Conservation (phyloP, 768 basidiomycete genomes). For the Panaeolus papilionaceus region DNA sequence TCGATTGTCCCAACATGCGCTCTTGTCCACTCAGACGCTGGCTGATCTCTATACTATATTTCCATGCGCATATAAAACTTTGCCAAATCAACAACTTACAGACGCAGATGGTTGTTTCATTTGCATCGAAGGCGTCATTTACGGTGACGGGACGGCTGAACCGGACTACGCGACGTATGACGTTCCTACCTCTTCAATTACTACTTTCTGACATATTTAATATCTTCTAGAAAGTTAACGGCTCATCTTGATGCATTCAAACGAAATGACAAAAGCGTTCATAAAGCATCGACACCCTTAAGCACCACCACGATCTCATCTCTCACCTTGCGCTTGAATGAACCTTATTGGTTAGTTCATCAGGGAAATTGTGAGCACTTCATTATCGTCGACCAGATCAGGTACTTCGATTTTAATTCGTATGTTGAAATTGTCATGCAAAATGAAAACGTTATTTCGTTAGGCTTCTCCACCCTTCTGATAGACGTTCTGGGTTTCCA, state of each 20-base stretch:
- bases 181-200: slow-evolving; percentile 5
- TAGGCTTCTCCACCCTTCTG: slow-evolving; percentile 66
- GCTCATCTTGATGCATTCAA: slow-evolving; percentile 43
- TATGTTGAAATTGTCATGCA: slow-evolving; percentile 17
- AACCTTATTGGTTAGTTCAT: slow-evolving; percentile 86
- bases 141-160: slow-evolving; percentile 56
- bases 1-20: slow-evolving; percentile 71
- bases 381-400: slow-evolving; percentile 73
- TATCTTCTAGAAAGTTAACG: slow-evolving; percentile 50
- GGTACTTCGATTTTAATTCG: slow-evolving; percentile 45
- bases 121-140: slow-evolving; percentile 65
- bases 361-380: slow-evolving; percentile 86
- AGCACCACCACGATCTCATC: slow-evolving; percentile 56
- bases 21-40: slow-evolving; percentile 77
- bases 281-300: slow-evolving; percentile 49
- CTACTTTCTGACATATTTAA: neutral
- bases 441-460: slow-evolving; percentile 6
- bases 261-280: slow-evolving; percentile 30
- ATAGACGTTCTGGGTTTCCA: slow-evolving; percentile 67
- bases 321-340: slow-evolving; percentile 65
- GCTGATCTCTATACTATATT: slow-evolving; percentile 64
- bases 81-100: slow-evolving; percentile 35
- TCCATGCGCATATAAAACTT: slow-evolving; percentile 66
- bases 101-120: slow-evolving; percentile 49
- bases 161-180: slow-evolving; percentile 63